A percentile compares a stretch with the other conserved stretches of the same genome.
Conservation (phyloP, 306 rosid species). For the Fagus sylvatica region DNA sequence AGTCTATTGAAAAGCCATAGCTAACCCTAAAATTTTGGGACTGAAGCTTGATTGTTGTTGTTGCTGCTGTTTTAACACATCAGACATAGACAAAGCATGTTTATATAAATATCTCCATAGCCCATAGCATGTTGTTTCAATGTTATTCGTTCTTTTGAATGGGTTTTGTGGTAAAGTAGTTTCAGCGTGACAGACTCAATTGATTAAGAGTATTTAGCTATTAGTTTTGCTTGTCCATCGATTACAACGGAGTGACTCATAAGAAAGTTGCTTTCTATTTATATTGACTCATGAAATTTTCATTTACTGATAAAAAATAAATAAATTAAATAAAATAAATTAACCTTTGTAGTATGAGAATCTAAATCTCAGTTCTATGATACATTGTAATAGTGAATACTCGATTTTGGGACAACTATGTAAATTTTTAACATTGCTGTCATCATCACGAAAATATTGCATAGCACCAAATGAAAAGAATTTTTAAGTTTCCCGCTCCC, state of each 20-base stretch:
- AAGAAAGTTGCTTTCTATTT: not conserved
- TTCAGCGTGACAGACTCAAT: slow-evolving; percentile 5
- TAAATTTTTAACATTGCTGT: not conserved
- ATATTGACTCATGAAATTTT: too few species aligned
- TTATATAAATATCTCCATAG: not conserved
- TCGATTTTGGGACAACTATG: not conserved
- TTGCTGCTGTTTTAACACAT: not conserved
- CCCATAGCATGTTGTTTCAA: not conserved
- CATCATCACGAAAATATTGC: not conserved
- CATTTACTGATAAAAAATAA: too few species aligned
- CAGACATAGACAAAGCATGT: not conserved
- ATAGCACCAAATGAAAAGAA: too few species aligned
- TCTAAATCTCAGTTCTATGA: not conserved
- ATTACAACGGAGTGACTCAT: not conserved
- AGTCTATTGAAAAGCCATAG: too few species aligned
- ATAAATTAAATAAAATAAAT: too few species aligned
- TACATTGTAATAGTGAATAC: not conserved
- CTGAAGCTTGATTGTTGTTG: too few species aligned
- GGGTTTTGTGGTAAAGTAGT: not conserved
- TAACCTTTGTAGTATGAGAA: not conserved
- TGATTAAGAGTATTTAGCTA: not conserved
- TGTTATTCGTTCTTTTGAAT: not conserved
- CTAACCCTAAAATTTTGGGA: too few species aligned
- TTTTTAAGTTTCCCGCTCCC: not conserved
- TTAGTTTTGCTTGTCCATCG: not conserved